Evolutionary conservation across 768 basidiomycete genomes (phyloP), one percentile per base, ranked within the genome.

Genomic region (Trametes maxima): DNA sequence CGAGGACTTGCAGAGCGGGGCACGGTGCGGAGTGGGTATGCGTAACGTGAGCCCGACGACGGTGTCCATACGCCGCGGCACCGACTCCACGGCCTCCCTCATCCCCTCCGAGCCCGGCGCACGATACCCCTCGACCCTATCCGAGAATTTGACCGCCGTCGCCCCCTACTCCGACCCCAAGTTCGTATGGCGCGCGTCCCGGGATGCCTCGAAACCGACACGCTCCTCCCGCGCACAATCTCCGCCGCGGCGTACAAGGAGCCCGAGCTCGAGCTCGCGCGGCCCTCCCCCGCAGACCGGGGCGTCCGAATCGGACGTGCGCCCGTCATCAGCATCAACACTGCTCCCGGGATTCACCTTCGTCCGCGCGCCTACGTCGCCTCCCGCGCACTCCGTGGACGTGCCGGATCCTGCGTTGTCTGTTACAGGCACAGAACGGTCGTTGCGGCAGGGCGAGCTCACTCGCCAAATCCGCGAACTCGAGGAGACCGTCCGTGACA

Each of bases 381-480:
- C 55, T 17, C 62, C 62, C 16, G 14, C 51, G 8, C 62, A 63
- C 40, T 28, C 51, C 19, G 52, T 54, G 3, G 62, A 63, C 46
- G 62, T 63, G 7, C 62, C 62, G 10, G 44, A 39, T 5, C 52
- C 62, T 13, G 56, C 62, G 19, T 24, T 63, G 22, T 58, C 62
- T 16, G 56, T 46, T 21, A 57, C 61, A 5, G 47, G 56, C 39
- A 63, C 62, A 8, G 62, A 58, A 16, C 40, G 52, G 8, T 63
- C 62, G 17, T 2, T 58, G 25, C 62, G 56, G 33, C 46, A 58
- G 25, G 33, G 45, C 12, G 62, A 54, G 13, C 56, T 63, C 46
- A 54, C 40, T 11, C 25, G 46, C 21, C 43, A 63, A 33, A 63
- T 63, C n/a, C 19, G 42, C 28, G 46, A 25, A 13, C 56, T 63